phyloP scores from a whole-genome alignment of 129 eudicot species.

The Centaurea solstitialis region DNA sequence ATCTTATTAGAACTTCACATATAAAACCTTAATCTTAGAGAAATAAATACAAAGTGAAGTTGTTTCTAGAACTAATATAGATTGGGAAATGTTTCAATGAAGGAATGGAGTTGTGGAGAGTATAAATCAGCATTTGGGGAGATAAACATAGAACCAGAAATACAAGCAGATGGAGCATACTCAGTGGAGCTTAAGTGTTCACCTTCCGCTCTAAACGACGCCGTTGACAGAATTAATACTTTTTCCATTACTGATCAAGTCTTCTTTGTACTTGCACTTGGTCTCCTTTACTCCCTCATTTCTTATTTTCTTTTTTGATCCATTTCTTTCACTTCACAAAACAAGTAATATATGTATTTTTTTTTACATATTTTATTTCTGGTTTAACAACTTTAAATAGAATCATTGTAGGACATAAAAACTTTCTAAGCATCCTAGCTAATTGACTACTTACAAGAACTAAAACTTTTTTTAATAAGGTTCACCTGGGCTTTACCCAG shows the following conservation, averaged over 20 bases:
- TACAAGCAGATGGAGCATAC: constrained; percentile 54
- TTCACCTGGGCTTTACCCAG: no score
- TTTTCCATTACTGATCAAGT: constrained; percentile 58
- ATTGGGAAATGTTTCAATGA: neutral
- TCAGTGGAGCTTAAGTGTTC: constrained; percentile 66
- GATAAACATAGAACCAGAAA: constrained; percentile 55
- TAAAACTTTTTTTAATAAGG: no score
- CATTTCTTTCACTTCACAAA: neutral
- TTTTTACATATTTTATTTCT: neutral
- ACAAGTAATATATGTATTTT: neutral
- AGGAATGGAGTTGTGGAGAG: constrained; percentile 79
- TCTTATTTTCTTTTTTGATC: constrained; percentile 27
- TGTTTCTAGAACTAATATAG: neutral
- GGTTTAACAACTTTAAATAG: neutral
- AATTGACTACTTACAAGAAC: no score
- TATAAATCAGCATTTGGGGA: constrained; percentile 60
- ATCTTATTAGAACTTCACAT: no score
- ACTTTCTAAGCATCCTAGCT: no score
- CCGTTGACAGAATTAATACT: constrained; percentile 32
- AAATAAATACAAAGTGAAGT: no score
- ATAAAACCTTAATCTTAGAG: no score
- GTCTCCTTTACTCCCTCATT: constrained; percentile 35
- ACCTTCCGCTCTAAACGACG: constrained; percentile 41
- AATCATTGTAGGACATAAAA: neutral
- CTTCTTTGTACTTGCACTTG: constrained; percentile 34